phyloP scores from a whole-genome alignment of 2,329 filamentous ascomycete genomes.

The Didymella exigua region DNA sequence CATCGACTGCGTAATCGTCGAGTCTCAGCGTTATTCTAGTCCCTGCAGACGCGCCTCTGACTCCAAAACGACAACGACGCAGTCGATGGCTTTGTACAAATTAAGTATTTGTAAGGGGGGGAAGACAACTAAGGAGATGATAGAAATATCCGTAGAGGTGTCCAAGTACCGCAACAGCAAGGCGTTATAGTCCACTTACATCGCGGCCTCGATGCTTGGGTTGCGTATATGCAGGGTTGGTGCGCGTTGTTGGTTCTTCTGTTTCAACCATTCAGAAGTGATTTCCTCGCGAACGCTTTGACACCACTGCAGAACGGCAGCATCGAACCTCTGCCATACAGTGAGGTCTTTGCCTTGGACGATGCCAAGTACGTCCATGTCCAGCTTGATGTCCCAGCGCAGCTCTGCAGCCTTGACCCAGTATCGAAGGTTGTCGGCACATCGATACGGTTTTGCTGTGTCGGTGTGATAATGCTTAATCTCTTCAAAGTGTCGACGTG shows the following conservation, averaged over 20 bases:
- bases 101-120: conserved; percentile 26
- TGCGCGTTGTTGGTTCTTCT: conserved; percentile 44
- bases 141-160: conserved; percentile 7
- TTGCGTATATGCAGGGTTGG: conserved; percentile 48
- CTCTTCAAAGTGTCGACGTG: conserved; percentile 82
- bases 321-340: conserved; percentile 82
- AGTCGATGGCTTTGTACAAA: conserved; percentile 26
- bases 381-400: conserved; percentile 85
- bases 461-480: conserved; percentile 92
- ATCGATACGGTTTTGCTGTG: conserved; percentile 90
- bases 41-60: conserved; percentile 2
- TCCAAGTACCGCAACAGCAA: conserved; percentile 1
- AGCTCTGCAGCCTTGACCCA: conserved; percentile 97
- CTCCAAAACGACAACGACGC: not conserved
- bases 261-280: conserved; percentile 68
- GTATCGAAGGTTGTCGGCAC: conserved; percentile 90
- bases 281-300: conserved; percentile 82
- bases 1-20: conserved; percentile 1
- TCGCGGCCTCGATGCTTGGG: conserved; percentile 36
- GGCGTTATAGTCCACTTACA: not conserved
- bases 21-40: not conserved
- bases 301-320: conserved; percentile 83
- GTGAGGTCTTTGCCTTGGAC: conserved; percentile 74
- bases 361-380: conserved; percentile 83
- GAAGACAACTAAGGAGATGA: conserved; percentile 37